phyloP scores from a whole-genome alignment of 176 grass and related monocot species.

The Rhynchospora breviuscula region DNA sequence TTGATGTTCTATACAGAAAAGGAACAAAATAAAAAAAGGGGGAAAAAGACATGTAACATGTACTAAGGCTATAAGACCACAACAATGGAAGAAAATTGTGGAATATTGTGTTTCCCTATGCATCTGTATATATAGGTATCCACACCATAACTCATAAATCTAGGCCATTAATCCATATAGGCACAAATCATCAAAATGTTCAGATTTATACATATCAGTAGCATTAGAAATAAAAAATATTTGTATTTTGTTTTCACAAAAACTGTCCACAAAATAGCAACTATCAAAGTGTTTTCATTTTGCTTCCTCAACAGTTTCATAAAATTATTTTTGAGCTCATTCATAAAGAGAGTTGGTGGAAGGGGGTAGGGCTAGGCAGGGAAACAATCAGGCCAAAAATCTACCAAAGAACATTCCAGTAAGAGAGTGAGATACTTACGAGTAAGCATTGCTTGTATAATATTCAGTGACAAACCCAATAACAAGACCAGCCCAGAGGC shows the following conservation, averaged over 20 bases:
- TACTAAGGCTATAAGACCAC: neutral
- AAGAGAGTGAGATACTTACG: slow-evolving; percentile 22
- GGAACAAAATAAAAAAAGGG: neutral
- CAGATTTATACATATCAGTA: neutral
- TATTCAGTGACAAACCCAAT: slow-evolving; percentile 91
- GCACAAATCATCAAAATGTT: neutral
- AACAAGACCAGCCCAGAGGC: slow-evolving; percentile 83
- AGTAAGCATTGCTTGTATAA: slow-evolving; percentile 85
- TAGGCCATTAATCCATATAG: neutral
- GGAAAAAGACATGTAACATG: neutral
- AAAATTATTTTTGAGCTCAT: neutral
- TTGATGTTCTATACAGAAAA: neutral
- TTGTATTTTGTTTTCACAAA: neutral
- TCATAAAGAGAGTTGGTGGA: neutral
- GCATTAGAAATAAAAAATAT: neutral
- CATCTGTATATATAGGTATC: neutral
- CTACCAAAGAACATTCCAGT: neutral
- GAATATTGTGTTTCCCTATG: neutral
- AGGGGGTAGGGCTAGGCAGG: neutral
- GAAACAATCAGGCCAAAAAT: neutral
- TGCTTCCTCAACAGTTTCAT: neutral
- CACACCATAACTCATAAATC: neutral
- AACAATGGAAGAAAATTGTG: neutral
- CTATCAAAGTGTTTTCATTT: neutral
- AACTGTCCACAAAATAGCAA: neutral